Conservation (phyloP, 371 early-diverging fungal species). For the Rhizomucor pusillus region DNA sequence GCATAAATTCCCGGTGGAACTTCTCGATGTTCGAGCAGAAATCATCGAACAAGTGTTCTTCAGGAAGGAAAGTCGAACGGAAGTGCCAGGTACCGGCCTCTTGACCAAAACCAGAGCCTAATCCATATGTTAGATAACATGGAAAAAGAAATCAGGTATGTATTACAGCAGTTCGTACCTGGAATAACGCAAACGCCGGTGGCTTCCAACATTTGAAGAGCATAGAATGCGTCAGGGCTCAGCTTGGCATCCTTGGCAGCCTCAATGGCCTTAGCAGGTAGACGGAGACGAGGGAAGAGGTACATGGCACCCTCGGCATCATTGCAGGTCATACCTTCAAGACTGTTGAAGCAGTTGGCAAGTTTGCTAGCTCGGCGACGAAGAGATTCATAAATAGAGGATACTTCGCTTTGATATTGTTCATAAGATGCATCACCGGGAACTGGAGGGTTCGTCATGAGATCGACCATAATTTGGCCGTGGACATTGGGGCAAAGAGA, state of each 20-base stretch:
- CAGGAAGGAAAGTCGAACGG: slow-evolving; percentile 94
- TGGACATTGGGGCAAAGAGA: slow-evolving; percentile 89
- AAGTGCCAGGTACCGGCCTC: slow-evolving; percentile 90
- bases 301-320: slow-evolving; percentile 94
- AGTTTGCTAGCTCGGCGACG: slow-evolving; percentile 76
- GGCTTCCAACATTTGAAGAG: slow-evolving; percentile 84
- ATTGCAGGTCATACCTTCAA: slow-evolving; percentile 88
- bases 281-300: slow-evolving; percentile 80
- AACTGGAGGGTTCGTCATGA: slow-evolving; percentile 94
- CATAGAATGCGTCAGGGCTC: slow-evolving; percentile 86
- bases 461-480: slow-evolving; percentile 85
- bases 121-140: not conserved
- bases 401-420: slow-evolving; percentile 72
- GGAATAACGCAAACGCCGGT: slow-evolving; percentile 84
- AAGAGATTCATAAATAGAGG: slow-evolving; percentile 79
- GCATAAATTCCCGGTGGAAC: slow-evolving; percentile 83
- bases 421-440: slow-evolving; percentile 75
- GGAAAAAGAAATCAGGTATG: not conserved
- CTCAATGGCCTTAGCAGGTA: slow-evolving; percentile 74
- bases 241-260: slow-evolving; percentile 66
- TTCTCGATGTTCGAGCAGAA: slow-evolving; percentile 70
- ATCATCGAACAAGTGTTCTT: slow-evolving; percentile 84
- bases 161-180: slow-evolving; percentile 12
- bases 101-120: slow-evolving; percentile 84
- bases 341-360: slow-evolving; percentile 71